Conservation (phyloP, 1,284 basidiomycete species). For the Gymnopus androsaceus region DNA sequence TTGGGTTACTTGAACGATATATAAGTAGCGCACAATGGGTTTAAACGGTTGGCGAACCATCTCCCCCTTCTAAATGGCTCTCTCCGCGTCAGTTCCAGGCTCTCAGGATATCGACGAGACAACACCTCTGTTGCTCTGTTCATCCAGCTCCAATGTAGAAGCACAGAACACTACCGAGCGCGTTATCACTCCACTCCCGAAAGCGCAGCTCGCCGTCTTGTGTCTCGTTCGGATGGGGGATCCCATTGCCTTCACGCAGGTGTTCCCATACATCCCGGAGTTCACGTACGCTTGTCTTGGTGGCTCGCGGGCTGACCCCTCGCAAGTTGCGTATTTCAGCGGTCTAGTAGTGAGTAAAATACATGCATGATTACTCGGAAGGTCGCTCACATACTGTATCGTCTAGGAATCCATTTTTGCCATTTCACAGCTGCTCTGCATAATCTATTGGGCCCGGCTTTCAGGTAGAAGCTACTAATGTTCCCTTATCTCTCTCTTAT, state of each 20-base stretch:
- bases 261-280: constrained; percentile 42
- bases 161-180: neutral
- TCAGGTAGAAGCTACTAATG: constrained; percentile 40
- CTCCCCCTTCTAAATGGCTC: neutral
- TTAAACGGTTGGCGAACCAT: neutral
- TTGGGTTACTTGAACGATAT: neutral
- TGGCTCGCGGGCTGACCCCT: constrained; percentile 34
- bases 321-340: constrained; percentile 42
- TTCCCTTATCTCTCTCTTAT: neutral
- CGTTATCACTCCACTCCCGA: constrained; percentile 21
- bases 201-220: constrained; percentile 31
- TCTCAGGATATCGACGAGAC: neutral
- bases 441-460: constrained; percentile 59
- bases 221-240: constrained; percentile 41
- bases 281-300: constrained; percentile 38
- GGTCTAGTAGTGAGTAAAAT: constrained; percentile 36
- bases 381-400: neutral
- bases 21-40: neutral
- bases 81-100: neutral
- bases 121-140: neutral
- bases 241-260: constrained; percentile 37
- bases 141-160: neutral
- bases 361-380: neutral
- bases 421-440: constrained; percentile 56
- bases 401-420: constrained; percentile 60